Conservation (phyloP, 1,139 yeast genomes). For the Debaryomycetaceae sp. region DNA sequence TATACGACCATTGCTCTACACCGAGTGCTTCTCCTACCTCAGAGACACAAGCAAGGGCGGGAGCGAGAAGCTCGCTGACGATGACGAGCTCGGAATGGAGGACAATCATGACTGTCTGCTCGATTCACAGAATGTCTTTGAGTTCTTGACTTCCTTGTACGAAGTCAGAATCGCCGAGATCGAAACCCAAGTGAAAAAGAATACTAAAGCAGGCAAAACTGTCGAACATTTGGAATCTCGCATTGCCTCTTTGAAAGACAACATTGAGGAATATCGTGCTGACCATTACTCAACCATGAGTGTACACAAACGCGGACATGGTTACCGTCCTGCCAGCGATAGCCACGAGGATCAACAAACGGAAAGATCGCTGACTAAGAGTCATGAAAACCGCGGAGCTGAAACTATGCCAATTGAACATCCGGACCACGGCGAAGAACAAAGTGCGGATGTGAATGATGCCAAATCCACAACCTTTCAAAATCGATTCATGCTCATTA, state of each 20-base stretch:
- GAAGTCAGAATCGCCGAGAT: conserved; percentile 26
- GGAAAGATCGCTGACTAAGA: conserved; percentile 4
- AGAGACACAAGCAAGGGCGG: conserved; percentile 26
- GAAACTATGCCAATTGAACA: not conserved
- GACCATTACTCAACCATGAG: conserved; percentile 8
- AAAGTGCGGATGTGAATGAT: not conserved
- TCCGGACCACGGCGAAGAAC: not conserved
- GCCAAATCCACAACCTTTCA: conserved; percentile 19
- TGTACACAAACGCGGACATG: too few species aligned
- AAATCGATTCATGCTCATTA: conserved; percentile 36
- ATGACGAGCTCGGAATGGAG: conserved; percentile 22
- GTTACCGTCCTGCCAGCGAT: too few species aligned
- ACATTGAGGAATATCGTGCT: conserved; percentile 15
- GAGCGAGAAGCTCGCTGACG: conserved; percentile 11
- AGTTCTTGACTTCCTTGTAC: conserved; percentile 26
- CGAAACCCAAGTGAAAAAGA: conserved; percentile 15
- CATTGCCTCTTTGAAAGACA: conserved; percentile 20
- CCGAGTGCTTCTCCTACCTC: conserved; percentile 35
- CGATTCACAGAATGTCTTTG: conserved; percentile 21
- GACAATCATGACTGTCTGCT: conserved; percentile 30
- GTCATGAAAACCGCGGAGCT: conserved; percentile 1
- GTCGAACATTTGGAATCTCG: conserved; percentile 16
- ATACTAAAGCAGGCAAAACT: conserved; percentile 12
- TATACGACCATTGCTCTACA: conserved; percentile 32
- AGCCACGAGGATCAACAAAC: conserved; percentile 9